Conservation (phyloP, 257 asterid genomes). For the Solanum gracilifrons region DNA sequence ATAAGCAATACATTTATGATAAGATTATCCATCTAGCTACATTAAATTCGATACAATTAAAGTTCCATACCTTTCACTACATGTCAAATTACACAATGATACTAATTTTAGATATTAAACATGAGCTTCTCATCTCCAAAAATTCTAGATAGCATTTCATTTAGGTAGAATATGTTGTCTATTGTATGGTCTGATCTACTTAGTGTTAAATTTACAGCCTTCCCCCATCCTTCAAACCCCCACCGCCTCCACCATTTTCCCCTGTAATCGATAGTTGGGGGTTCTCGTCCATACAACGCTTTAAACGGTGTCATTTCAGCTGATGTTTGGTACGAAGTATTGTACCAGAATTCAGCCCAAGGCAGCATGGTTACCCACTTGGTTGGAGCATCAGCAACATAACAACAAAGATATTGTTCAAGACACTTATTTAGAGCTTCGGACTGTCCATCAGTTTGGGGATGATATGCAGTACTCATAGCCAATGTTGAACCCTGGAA, state of each 20-base stretch:
- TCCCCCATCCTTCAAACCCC: not conserved
- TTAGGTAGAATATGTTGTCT: not conserved
- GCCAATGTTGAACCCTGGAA: too few relatives aligned
- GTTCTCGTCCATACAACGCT: too few relatives aligned
- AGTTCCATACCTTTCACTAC: not conserved
- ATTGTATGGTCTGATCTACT: not conserved
- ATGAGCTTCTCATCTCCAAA: not conserved
- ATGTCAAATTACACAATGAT: not conserved
- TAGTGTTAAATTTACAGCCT: not conserved
- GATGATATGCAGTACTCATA: too few relatives aligned
- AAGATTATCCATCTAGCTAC: not conserved
- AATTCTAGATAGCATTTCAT: not conserved
- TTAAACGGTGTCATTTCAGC: too few relatives aligned
- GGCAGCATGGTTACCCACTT: too few relatives aligned
- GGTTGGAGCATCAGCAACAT: too few relatives aligned
- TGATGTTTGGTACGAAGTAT: too few relatives aligned
- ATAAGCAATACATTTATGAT: not conserved
- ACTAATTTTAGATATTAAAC: not conserved
- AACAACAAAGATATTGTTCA: too few relatives aligned
- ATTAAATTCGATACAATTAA: not conserved
- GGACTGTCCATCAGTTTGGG: too few relatives aligned
- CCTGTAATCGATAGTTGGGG: too few relatives aligned
- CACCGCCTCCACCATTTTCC: not conserved
- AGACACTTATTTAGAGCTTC: too few relatives aligned
- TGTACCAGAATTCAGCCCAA: too few relatives aligned